These are phyloP conservation scores for Tylopilus subfusipes DNA, from an alignment of 768 basidiomycete genomes.

Conservation along the genomic window DNA sequence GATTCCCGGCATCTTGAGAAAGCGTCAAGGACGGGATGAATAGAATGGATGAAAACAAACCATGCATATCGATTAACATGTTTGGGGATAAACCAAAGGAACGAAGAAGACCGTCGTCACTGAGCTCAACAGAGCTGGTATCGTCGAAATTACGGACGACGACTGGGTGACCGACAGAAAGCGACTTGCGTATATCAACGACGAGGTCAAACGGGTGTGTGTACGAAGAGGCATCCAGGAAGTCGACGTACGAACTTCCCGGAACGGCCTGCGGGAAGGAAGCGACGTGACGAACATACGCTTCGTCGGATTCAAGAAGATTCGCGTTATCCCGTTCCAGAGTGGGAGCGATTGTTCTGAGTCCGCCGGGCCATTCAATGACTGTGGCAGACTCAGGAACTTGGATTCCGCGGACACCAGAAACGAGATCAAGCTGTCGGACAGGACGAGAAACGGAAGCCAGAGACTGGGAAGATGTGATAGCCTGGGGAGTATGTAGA, in stretches of 20 bases:
- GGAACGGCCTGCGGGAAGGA: neutral
- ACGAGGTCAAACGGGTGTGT: neutral
- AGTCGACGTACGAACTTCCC: neutral
- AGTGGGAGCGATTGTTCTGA: neutral
- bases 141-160: neutral
- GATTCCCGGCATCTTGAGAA: neutral
- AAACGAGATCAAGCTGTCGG: neutral
- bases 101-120: neutral
- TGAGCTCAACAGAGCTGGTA: neutral
- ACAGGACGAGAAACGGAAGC: no score
- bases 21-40: neutral
- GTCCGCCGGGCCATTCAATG: no score
- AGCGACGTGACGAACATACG: neutral
- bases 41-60: neutral
- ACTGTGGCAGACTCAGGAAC: no score
- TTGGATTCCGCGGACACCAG: neutral
- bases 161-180: neutral
- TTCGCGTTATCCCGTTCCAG: neutral
- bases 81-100: neutral
- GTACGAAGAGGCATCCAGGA: neutral
- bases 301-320: neutral
- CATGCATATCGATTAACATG: neutral
- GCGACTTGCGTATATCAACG: neutral
- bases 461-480: neutral
- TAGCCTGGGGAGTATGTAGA: neutral